These are phyloP conservation scores for Coniochaeta sp. DNA, from an alignment of 2,329 filamentous ascomycete genomes.

Conservation along the genomic window DNA sequence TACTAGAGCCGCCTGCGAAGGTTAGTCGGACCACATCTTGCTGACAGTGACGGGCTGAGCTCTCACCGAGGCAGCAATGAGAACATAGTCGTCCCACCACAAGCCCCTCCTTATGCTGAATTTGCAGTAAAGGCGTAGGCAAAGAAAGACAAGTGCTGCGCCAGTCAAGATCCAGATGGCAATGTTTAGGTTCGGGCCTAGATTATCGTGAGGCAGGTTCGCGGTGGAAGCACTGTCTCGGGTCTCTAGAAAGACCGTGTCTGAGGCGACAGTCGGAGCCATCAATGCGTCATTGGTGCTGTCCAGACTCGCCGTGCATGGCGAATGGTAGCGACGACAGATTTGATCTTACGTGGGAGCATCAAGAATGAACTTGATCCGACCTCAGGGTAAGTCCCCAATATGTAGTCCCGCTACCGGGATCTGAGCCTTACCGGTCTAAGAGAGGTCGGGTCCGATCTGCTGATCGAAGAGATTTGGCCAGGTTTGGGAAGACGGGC, in stretches of 20 bases:
- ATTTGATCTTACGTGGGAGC: not conserved
- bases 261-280: not conserved
- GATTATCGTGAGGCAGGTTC: not conserved
- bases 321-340: not conserved
- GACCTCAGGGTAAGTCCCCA: not conserved
- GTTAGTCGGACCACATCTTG: not conserved
- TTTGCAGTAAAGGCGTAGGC: slow-evolving; percentile 6
- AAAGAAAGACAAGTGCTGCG: slow-evolving; percentile 3
- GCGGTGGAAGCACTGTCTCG: not conserved
- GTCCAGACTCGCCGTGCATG: not conserved
- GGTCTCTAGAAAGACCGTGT: not conserved
- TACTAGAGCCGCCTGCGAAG: not conserved
- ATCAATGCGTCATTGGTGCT: not conserved
- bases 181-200: slow-evolving; percentile 1
- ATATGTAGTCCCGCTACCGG: not conserved
- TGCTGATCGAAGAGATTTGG: not conserved
- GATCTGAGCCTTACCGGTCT: not conserved
- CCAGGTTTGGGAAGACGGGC: not conserved
- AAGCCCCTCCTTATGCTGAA: not conserved
- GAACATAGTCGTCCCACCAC: slow-evolving; percentile 7
- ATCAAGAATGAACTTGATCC: not conserved
- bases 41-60: not conserved
- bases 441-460: not conserved
- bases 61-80: slow-evolving; percentile 2
- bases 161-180: slow-evolving; percentile 4